A percentile compares a stretch with the other conserved stretches of the same genome.
phyloP scores from a whole-genome alignment of 352 stramenopile genomes.

The Elongisporangium anandrum region DNA sequence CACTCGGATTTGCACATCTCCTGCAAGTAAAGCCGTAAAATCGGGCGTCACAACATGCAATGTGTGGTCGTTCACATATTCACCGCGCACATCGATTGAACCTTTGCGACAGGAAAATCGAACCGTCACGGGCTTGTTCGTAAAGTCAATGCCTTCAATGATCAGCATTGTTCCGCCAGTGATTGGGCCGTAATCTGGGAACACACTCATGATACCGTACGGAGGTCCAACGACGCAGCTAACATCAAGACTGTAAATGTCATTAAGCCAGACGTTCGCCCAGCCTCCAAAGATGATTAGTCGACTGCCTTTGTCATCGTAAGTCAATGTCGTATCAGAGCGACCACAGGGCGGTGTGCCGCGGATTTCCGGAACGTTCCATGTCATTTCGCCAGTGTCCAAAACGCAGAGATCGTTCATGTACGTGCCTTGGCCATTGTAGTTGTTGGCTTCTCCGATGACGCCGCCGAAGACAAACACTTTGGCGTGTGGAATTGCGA shows the following conservation, averaged over 20 bases:
- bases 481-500: slow-evolving; percentile 94
- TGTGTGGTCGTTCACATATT: slow-evolving; percentile 88
- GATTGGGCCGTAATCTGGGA: slow-evolving; percentile 88
- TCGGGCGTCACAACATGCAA: slow-evolving; percentile 88
- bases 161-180: slow-evolving; percentile 87
- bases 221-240: slow-evolving; percentile 93
- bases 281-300: slow-evolving; percentile 95
- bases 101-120: slow-evolving; percentile 91
- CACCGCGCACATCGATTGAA: slow-evolving; percentile 84
- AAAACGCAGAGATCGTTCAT: slow-evolving; percentile 90
- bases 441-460: slow-evolving; percentile 85
- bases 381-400: slow-evolving; percentile 90
- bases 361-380: slow-evolving; percentile 75
- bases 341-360: slow-evolving; percentile 83
- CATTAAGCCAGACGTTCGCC: slow-evolving; percentile 92
- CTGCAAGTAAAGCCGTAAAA: slow-evolving; percentile 85
- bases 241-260: slow-evolving; percentile 92
- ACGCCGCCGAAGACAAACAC: slow-evolving; percentile 97
- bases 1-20: slow-evolving; percentile 87
- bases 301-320: slow-evolving; percentile 89
- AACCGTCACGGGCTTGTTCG: slow-evolving; percentile 66
- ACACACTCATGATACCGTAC: slow-evolving; percentile 92
- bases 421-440: slow-evolving; percentile 79
- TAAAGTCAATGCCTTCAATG: slow-evolving; percentile 93
- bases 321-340: slow-evolving; percentile 91